Base-by-base conservation (phyloP, 1,139 yeast genomes). In the Petasospora fabianii region DNA sequence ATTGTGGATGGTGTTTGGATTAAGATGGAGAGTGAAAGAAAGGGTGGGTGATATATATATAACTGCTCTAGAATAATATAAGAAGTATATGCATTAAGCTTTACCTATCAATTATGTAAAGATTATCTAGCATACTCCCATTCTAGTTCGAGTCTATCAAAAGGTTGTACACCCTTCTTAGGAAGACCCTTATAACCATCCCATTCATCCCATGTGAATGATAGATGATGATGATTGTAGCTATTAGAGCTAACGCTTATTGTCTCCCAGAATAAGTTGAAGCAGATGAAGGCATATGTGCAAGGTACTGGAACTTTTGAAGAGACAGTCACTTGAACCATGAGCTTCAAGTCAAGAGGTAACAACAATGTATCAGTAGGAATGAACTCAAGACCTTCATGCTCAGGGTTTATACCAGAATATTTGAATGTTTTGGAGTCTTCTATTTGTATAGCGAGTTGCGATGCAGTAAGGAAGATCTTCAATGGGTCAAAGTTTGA, bases 111-210 rank as follows among this genome's bases (percentile, higher is more conserved):
- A 11, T 6, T 22, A 10, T 22, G n/a, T 22, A 6, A 11, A 22
- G 26, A 22, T 15, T 6, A 39, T 67, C 70, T 15, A 14, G 12
- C 18, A 11, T 22, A n/a, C 21, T 15, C 24, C 40, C 38, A 39
- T 6, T 22, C 5, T 6, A 29, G 20, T 22, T 45, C 50, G 14
- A 51, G 28, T 7, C 61, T 47, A 24, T 77, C 80, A 54, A 84
- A 82, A 11, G 73, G 50, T 42, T 65, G 65, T 5, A 64, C 43
- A 0, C 95, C 94, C 37, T 71, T 70, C 35, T 66, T 66, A 13
- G 57, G 52, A 0, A 80, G 68, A 1, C 95, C 96, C 46, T 71
- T 71, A 49, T 69, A 70, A 1, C 96, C 96, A 55, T 87, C 96
- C 45, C 83, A 61, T 2, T 77, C 71, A 3, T 66, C 65, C 94